phyloP scores from a whole-genome alignment of 2,329 filamentous ascomycete genomes.

The Huntiella decipiens region DNA sequence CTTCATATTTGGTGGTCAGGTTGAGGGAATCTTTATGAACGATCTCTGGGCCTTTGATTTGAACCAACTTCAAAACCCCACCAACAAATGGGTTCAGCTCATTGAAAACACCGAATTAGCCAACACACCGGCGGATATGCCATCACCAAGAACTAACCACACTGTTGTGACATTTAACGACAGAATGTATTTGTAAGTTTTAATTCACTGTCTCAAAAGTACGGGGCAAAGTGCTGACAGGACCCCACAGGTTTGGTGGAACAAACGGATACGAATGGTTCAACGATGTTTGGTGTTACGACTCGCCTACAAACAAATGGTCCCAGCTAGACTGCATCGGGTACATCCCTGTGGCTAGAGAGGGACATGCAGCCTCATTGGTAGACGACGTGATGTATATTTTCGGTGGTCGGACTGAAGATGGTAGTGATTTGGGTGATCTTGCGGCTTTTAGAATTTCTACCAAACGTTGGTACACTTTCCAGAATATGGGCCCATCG shows the following conservation, averaged over 20 bases:
- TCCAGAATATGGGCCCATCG: slow-evolving; percentile 97
- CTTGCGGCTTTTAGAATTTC: slow-evolving; percentile 60
- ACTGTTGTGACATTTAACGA: slow-evolving; percentile 82
- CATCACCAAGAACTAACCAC: slow-evolving; percentile 86
- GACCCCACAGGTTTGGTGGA: slow-evolving; percentile 58
- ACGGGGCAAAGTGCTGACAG: not conserved
- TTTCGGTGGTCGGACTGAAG: slow-evolving; percentile 87
- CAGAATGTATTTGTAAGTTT: slow-evolving; percentile 70
- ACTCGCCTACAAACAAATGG: slow-evolving; percentile 69
- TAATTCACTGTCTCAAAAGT: not conserved
- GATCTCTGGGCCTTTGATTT: slow-evolving; percentile 89
- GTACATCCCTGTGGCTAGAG: slow-evolving; percentile 82
- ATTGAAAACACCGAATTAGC: slow-evolving; percentile 25
- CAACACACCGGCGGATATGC: slow-evolving; percentile 34
- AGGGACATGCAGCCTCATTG: slow-evolving; percentile 83
- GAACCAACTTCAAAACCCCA: slow-evolving; percentile 78
- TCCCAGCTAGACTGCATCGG: slow-evolving; percentile 85
- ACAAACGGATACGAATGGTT: slow-evolving; percentile 96
- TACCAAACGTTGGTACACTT: slow-evolving; percentile 91
- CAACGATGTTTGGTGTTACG: slow-evolving; percentile 96
- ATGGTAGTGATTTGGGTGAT: slow-evolving; percentile 81
- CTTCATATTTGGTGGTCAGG: slow-evolving; percentile 92
- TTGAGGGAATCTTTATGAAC: slow-evolving; percentile 96
- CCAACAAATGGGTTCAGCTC: slow-evolving; percentile 90
- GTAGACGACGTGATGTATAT: slow-evolving; percentile 99